Conservation (phyloP, 345 rosid genomes). For the Citrus unshiu region DNA sequence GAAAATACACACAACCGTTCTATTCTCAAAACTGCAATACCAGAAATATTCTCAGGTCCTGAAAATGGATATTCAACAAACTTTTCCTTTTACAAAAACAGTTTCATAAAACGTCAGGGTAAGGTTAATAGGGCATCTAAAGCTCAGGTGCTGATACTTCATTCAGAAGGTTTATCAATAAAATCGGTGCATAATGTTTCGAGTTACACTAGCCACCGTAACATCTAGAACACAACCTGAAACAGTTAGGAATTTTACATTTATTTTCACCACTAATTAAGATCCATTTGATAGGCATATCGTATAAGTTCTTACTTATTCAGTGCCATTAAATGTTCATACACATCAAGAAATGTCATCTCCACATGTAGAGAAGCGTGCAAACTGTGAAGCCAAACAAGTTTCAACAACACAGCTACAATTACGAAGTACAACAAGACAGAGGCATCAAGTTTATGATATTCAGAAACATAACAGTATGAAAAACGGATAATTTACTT, state of each 20-base stretch:
- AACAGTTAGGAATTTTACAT: neutral
- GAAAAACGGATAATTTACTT: slow-evolving; percentile 28
- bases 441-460: neutral
- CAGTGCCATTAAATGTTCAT: neutral
- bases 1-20: neutral
- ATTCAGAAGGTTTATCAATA: neutral
- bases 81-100: neutral
- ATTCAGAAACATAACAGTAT: neutral
- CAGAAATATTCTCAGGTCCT: neutral
- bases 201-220: neutral
- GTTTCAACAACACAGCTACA: neutral
- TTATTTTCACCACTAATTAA: neutral
- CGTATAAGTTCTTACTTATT: neutral
- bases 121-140: neutral
- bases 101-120: neutral
- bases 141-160: neutral
- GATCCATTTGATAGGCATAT: neutral
- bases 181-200: neutral
- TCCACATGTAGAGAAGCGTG: neutral
- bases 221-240: neutral
- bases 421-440: neutral
- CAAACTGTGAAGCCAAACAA: neutral
- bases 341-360: neutral
- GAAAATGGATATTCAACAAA: neutral
- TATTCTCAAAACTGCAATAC: neutral